Evolutionary conservation across 257 asterid species (phyloP), one percentile per base, ranked within the genome.

Genomic region (Ballota nigra): DNA sequence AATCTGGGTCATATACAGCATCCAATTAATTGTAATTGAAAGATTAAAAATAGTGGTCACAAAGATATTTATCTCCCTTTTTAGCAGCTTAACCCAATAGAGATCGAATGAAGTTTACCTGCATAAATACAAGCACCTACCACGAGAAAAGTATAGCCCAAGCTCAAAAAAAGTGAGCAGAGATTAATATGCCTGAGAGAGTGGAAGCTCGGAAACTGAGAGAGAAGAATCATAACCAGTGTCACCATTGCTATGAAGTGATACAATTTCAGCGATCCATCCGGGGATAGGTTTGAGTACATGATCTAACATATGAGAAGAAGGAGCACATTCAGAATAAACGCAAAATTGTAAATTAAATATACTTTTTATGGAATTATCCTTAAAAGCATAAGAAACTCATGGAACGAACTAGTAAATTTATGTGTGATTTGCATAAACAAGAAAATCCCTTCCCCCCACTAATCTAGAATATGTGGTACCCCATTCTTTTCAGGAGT

Each of bases 161-260:
- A 74, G 85, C 97, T 88, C 71, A 95, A 87, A 68, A 95, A 49
- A 68, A 95, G 92, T 1, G 99, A 95, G 11, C 64, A 84, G 47
- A 95, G 69, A 80, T 88, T 95, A 69, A 95, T 86, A 73, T 95
- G 98, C 82, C 99, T 86, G 69, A 92, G 99, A 78, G 99, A 95
- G 79, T 95, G 99, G 88, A 95, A 92, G 78, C 87, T 80, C 20
- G 99, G 99, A 73, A 95, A 85, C 64, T 95, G 98, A 79, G 99
- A 95, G 41, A 95, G 88, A 75, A 86, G 82, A 41, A 89, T 89
- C 99, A 92, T 92, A 33, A 92, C 83, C 23, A 63, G 83, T 31
- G 97, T 86, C 79, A 92, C 99, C 86, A 95, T 92, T 52, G 97
- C 96, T 78, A 92, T 89, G 83, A 95, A 95, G 65, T 95, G 87